Evolutionary conservation across 768 basidiomycete genomes (phyloP), one percentile per base, ranked within the genome.

Genomic region (Mrakia blollopis): DNA sequence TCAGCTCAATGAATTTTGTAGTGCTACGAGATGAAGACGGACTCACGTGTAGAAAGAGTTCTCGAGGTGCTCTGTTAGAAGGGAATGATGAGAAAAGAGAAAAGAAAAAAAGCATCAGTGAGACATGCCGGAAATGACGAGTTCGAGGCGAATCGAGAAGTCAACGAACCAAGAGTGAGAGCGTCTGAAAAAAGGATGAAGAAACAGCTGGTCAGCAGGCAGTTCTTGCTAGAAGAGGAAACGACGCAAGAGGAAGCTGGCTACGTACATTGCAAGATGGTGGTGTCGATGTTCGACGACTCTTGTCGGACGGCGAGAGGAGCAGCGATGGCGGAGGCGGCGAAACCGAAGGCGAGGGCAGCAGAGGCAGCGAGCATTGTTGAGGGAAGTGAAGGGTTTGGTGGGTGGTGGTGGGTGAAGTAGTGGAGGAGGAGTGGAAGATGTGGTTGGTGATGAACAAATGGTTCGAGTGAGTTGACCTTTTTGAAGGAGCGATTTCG

Each of bases 41-140:
- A 61, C 32, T 47, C 62, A 16, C 57, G 41, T 57, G n/a, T 47
- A 63, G 69, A 50, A 71, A 47, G 2, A 23, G 39, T 74, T 47
- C 73, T 74, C 73, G 16, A 74, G 57, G 60, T 61, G 52, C 35
- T 57, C 47, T 39, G 57, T 13, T n/a, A n/a, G n/a, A n/a, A n/a
- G n/a, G n/a, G 44, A 1, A 6, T 11, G 44, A 44, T 44, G 7
- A 11, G 44, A 30, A 21, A 47, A 65, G 18, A 18, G 18, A 18
- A 50, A 7, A 21, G 47, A 7, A 21, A 50, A 7, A 50, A 50
- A 50, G 21, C 21, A 21, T 14, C 18, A 54, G 57, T 57, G 57
- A 28, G 25, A 57, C 57, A 57, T 57, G 3, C 28, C 50, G n/a
- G 11, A 57, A 28, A 13, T n/a, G 57, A 28, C 13, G 57, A 57